Conservation (phyloP, 2,329 filamentous ascomycete species). For the Torrubiellomyces zombiae region DNA sequence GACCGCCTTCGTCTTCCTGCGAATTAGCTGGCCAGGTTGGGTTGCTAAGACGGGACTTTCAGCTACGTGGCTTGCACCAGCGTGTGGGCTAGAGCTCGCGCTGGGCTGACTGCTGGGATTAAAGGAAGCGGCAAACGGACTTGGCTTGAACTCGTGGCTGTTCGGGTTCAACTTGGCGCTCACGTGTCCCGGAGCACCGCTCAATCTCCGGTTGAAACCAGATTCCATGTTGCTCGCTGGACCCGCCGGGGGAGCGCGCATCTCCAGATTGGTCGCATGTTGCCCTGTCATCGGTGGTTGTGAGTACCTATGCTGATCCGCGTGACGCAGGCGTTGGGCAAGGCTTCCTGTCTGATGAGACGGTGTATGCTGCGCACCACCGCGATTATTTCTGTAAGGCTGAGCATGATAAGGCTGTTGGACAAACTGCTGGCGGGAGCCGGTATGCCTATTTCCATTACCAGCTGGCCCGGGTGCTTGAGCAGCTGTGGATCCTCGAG, state of each 20-base stretch:
- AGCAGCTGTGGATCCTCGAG: conserved; percentile 18
- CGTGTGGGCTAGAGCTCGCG: conserved; percentile 54
- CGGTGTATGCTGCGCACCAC: conserved; percentile 23
- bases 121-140: conserved; percentile 64
- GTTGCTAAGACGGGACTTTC: conserved; percentile 12
- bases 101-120: conserved; percentile 53
- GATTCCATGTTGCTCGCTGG: conserved; percentile 43
- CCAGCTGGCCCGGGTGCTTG: conserved; percentile 11
- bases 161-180: conserved; percentile 45
- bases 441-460: conserved; percentile 25
- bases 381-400: conserved; percentile 31
- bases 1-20: conserved; percentile 55
- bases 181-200: conserved; percentile 32
- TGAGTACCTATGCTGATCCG: conserved; percentile 34
- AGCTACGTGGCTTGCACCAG: conserved; percentile 34
- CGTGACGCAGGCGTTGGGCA: conserved; percentile 31
- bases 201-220: conserved; percentile 35
- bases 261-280: conserved; percentile 42
- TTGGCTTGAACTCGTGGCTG: conserved; percentile 70
- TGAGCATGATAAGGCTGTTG: conserved; percentile 28
- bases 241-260: conserved; percentile 57
- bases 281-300: conserved; percentile 24
- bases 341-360: conserved; percentile 27
- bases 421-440: conserved; percentile 30
- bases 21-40: conserved; percentile 33